Conservation (phyloP, 2,329 filamentous ascomycete genomes). For the Botryosphaeria dothidea region DNA sequence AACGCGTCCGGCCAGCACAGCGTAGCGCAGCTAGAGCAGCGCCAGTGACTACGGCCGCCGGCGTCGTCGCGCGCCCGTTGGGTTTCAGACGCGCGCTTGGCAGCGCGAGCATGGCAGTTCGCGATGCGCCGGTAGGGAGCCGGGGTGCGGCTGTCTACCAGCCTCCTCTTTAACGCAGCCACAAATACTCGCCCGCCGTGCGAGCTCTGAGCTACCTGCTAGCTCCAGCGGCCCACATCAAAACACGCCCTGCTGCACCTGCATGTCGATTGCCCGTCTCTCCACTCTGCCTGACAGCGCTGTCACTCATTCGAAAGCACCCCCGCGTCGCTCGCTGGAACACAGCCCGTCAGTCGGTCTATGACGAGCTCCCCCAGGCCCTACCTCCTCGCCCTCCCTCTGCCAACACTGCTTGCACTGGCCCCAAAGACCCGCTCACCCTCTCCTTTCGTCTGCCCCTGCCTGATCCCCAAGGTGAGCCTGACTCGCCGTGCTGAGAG, state of each 20-base stretch:
- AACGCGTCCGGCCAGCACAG: constrained; percentile 7
- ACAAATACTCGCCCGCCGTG: constrained; percentile 7
- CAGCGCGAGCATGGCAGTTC: background rate
- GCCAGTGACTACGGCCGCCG: background rate
- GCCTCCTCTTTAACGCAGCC: constrained; percentile 15
- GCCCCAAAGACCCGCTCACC: background rate
- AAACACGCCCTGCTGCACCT: constrained; percentile 13
- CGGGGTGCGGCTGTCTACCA: constrained; percentile 6
- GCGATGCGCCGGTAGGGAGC: background rate
- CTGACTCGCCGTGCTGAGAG: constrained; percentile 3
- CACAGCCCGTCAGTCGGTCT: constrained; percentile 1
- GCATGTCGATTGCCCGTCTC: background rate
- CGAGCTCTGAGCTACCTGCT: too few relatives aligned
- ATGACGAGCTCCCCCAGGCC: constrained; percentile 5
- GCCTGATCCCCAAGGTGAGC: background rate
- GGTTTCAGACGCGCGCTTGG: constrained; percentile 13
- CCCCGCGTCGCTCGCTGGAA: constrained; percentile 2
- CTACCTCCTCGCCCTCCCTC: background rate
- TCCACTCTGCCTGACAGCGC: constrained; percentile 12
- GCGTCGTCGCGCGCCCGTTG: background rate
- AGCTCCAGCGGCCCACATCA: constrained; percentile 8
- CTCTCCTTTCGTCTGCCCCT: constrained; percentile 14
- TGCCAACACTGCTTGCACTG: constrained; percentile 11
- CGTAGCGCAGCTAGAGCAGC: background rate
- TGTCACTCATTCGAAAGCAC: constrained; percentile 12